Conservation (phyloP, 2,329 filamentous ascomycete genomes). For the Chrysoporthe cubensis region DNA sequence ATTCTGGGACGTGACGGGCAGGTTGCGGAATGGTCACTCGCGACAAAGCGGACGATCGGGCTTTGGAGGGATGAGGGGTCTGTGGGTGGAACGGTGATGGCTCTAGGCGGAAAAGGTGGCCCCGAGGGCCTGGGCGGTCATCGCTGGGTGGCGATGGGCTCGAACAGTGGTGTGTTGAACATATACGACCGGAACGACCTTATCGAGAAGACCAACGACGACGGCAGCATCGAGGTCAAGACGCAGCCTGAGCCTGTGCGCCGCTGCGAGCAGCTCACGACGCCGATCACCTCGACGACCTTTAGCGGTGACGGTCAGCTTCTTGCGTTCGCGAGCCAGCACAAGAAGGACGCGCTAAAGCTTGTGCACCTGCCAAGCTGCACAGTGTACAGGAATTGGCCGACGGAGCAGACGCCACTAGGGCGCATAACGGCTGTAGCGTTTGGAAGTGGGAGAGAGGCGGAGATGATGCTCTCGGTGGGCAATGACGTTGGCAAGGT, state of each 20-base stretch:
- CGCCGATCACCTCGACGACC: conserved; percentile 75
- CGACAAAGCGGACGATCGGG: conserved; percentile 69
- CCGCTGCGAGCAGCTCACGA: conserved; percentile 84
- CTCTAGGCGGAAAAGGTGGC: conserved; percentile 72
- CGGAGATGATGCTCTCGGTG: conserved; percentile 67
- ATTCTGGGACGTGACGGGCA: conserved; percentile 87
- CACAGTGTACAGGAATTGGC: conserved; percentile 97
- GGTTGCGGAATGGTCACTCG: conserved; percentile 84
- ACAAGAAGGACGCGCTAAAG: conserved; percentile 86
- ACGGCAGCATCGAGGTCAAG: conserved; percentile 54
- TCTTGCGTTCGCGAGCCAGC: conserved; percentile 80
- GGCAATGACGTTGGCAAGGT: conserved; percentile 90
- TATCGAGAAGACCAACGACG: conserved; percentile 45
- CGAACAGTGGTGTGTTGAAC: conserved; percentile 86
- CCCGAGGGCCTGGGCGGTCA: conserved; percentile 71
- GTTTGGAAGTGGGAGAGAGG: conserved; percentile 65
- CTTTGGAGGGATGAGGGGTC: conserved; percentile 91
- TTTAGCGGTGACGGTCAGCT: conserved; percentile 92
- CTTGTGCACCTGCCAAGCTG: conserved; percentile 89
- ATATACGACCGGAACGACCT: conserved; percentile 83
- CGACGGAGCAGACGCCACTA: conserved; percentile 84
- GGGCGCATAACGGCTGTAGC: conserved; percentile 79
- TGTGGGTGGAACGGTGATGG: conserved; percentile 80
- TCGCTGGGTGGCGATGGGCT: conserved; percentile 87
- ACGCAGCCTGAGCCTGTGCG: conserved; percentile 72